Base-by-base conservation (phyloP, 2,329 filamentous ascomycete genomes). In the Colletotrichum scovillei region DNA sequence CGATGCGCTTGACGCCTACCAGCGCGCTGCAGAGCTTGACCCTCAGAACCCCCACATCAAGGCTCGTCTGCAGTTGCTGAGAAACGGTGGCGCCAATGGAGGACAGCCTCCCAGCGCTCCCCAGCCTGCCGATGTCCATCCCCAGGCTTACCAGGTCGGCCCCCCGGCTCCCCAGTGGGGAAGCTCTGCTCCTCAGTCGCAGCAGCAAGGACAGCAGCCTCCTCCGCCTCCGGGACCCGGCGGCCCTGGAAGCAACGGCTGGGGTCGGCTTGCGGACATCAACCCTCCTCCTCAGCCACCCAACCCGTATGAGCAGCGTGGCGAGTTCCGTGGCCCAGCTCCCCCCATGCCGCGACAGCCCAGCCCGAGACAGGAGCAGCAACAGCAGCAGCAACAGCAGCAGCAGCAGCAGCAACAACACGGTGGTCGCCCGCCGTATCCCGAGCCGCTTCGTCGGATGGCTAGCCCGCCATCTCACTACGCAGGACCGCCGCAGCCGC, bases 21-120 rank as follows among this genome's bases (percentile, higher is more conserved):
- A 96, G 79, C 91, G 97, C 77, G 97, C 97, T 53, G 95, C 95
- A 46, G 97, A 99, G 82, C 90, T 99, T 76, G 97, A 99, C 80
- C 96, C 97, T 0, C 88, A 87, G 74, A 98, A 99, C 80, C 94
- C 94, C 52, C 96, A 98, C 82, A 98, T 99, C 87, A 98, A 98
- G 84, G 95, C 95, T 71, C 92, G 97, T 74, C 88, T 99, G 74
- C 94, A 97, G 81, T 88, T 99, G 59, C 90, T 99, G 70, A 94
- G 97, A 72, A 95, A 91, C 76, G 94, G 94, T 22, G 92, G 93
- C 78, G 89, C 91, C 74, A 92, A 91, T 80, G 92, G 94, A 74
- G 87, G 93, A 78, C 88, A 93, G 74, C 94, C 93, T 78, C 92
- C 89, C 77, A 92, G 88, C 76, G 94, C 93, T 64, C 95, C 96